Base-by-base conservation (phyloP, 352 stramenopile genomes). In the Globisporangium perplexum region DNA sequence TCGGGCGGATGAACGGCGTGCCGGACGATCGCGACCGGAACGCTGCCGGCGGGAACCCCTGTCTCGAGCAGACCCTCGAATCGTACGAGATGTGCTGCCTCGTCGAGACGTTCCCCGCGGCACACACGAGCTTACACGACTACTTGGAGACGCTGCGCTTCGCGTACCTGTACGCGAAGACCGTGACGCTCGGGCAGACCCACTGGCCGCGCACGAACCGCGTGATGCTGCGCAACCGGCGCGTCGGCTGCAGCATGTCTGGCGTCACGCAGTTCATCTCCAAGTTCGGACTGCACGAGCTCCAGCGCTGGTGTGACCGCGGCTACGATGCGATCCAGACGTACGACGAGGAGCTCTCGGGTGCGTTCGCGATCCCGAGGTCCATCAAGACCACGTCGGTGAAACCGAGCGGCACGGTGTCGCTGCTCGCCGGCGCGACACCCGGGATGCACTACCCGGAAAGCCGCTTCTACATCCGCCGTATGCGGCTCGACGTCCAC, bases 1-100 rank as follows among this genome's bases (percentile, higher is more conserved):
- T 88, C 52, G 83, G 88, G 4, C 76, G 92, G 38, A 98, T 98
- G 90, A 87, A 88, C 47, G 89, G 86, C 31, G 50, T 82, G 10
- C 72, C 71, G 31, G 83, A 98, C 57, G 50, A 88, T 52, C 78
- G 83, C n/a, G 92, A 98, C 57, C 42, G 55, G 23, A 71, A 83
- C n/a, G 86, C 88, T 3, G 70, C 67, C 5, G 92, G 91, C 18
- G 89, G 92, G 46, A 98, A 98, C 57, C 91, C 92, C 17, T 98
- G 91, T 52, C 65, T 98, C 18, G 92, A 98, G 68, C 90, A 97
- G 44, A 89, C 79, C 1, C 69, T 90, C 24, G 77, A 98, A 71
- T 97, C 87, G 41, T 97, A 97, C 63, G 92, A 98, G 65, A 92
- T 98, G 71, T 98, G 92, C 62, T 97, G 92, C 41, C 75, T 98